Base-by-base conservation (phyloP, 768 basidiomycete genomes). In the Mycena rosella region DNA sequence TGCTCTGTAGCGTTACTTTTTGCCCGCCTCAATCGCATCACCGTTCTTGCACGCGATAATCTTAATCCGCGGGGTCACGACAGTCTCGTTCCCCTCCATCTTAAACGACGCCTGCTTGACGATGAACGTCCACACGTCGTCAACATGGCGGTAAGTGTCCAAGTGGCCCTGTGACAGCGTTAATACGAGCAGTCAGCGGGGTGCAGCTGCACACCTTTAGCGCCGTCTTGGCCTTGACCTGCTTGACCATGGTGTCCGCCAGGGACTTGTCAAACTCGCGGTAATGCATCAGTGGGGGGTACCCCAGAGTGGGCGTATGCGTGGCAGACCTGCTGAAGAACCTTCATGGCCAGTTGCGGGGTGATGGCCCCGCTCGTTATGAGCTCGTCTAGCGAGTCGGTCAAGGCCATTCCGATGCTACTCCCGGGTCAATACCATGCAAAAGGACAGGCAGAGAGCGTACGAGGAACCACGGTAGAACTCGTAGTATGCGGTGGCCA, bases 91-190 rank as follows among this genome's bases (percentile, higher is more conserved):
- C 70, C 90, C 88, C 79, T 99, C 98, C 92, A 99, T 96, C 82
- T 98, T 98, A 82, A 99, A 97, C 24, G 83, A 82, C 32, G 96
- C 92, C 73, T 96, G 91, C 79, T 96, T 94, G 56, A 98, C 93
- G 69, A 97, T 94, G 79, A 99, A 99, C 59, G 97, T 99, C 98
- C 98, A 99, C 54, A 99, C 97, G 76, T 96, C 96, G 81, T 97
- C 96, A 78, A 94, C 95, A 3, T 95, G 85, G 10, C 95, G 89
- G 79, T 98, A 99, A 2, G 96, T 98, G 72, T 93, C 88, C 60
- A 99, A 81, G 77, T 96, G 93, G 20, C 96, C 97, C 95, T 94
- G 69, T 15, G 56, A 60, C 47, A 64, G 2, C 20, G 26, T 58
- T 52, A 59, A 44, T 38, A 20, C 30, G 29, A 30, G 66, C 29